These are phyloP conservation scores for Linum trigynum DNA, from an alignment of 345 rosid genomes.

Conservation along the genomic window DNA sequence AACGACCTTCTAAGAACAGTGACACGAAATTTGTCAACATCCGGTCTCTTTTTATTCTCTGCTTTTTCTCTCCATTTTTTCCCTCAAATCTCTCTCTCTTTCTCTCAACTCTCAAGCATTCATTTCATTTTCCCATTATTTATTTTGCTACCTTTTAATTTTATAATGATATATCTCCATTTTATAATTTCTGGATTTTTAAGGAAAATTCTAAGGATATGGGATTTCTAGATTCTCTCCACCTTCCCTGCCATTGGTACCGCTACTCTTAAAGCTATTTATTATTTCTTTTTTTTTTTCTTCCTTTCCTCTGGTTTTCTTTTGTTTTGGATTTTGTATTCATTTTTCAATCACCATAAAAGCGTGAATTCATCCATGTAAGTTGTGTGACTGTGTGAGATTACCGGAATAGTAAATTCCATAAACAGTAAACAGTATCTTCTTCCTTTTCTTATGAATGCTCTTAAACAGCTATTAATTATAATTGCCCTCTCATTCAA, in stretches of 20 bases:
- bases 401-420: too few species aligned
- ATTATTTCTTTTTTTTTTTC: too few species aligned
- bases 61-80: constrained; percentile 19
- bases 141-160: not conserved
- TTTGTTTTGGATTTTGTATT: too few species aligned
- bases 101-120: not conserved
- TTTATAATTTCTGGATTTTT: constrained; percentile 1
- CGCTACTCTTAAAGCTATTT: not conserved
- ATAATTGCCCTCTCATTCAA: too few species aligned
- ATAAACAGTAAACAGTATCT: too few species aligned
- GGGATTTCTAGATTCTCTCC: constrained; percentile 36
- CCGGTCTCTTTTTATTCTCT: constrained; percentile 20
- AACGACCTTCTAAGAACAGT: constrained; percentile 14
- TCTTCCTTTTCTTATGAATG: too few species aligned
- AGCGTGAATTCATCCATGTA: too few species aligned
- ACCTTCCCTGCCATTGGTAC: constrained; percentile 29
- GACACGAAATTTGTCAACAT: constrained; percentile 44
- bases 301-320: not conserved
- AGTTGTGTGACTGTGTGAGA: too few species aligned
- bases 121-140: not conserved
- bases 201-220: constrained; percentile 14
- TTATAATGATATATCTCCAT: not conserved
- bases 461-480: too few species aligned
- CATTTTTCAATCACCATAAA: too few species aligned
- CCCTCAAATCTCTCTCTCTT: constrained; percentile 6